A percentile compares a stretch with the other conserved stretches of the same genome.
Conservation (phyloP, 305 asterid species). For the Fraxinus sp. region DNA sequence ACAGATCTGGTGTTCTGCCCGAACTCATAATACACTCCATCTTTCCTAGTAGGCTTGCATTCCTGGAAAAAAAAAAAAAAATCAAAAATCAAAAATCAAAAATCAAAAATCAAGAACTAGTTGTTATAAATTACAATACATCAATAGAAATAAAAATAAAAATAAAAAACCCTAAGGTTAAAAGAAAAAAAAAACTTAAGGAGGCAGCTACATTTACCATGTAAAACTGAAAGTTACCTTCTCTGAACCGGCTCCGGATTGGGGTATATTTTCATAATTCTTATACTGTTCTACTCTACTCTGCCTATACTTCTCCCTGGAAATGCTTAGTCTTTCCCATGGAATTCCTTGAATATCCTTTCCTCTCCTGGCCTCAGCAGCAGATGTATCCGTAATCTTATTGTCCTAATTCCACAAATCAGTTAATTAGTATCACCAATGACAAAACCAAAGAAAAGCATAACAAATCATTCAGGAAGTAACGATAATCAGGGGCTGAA, state of each 20-base stretch:
- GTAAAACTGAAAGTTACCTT: slow-evolving; percentile 36
- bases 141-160: not conserved
- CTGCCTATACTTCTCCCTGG: slow-evolving; percentile 54
- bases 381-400: slow-evolving; percentile 47
- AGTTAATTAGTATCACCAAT: slow-evolving; percentile 26
- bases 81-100: not conserved
- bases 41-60: slow-evolving; percentile 50
- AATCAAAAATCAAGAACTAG: not conserved
- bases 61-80: slow-evolving; percentile 22
- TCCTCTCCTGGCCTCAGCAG: slow-evolving; percentile 50
- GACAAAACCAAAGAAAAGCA: slow-evolving; percentile 1
- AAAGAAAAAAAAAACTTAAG: slow-evolving; percentile 10
- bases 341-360: slow-evolving; percentile 68
- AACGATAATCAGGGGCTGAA: not conserved
- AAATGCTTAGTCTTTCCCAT: slow-evolving; percentile 52
- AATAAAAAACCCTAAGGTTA: no score
- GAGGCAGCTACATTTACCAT: slow-evolving; percentile 6
- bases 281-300: slow-evolving; percentile 55
- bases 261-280: slow-evolving; percentile 52
- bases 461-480: not conserved
- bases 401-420: slow-evolving; percentile 36
- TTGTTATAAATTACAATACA: not conserved
- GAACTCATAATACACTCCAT: slow-evolving; percentile 53
- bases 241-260: slow-evolving; percentile 43
- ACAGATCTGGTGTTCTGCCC: slow-evolving; percentile 67